These are phyloP conservation scores for Gnaphalium uliginosum DNA, from an alignment of 129 eudicot genomes.

Conservation along the genomic window DNA sequence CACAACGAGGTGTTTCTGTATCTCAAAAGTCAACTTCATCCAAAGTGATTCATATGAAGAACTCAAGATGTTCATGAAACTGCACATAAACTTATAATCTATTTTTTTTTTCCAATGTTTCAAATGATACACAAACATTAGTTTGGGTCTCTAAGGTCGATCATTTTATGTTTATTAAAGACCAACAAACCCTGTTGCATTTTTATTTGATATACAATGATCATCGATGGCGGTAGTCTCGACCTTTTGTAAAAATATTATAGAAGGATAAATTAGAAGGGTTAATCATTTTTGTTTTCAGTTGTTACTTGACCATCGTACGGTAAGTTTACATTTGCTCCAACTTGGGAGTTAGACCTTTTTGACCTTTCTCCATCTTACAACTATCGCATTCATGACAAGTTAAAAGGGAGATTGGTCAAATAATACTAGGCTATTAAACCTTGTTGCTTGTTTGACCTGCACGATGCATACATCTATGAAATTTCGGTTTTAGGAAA, in stretches of 20 bases:
- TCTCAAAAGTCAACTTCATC: background rate
- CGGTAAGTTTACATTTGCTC: background rate
- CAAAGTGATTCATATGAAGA: background rate
- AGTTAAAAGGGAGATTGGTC: background rate
- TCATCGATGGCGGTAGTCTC: too few relatives aligned
- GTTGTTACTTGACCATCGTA: background rate
- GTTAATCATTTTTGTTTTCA: background rate
- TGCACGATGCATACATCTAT: background rate
- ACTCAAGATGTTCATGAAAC: background rate
- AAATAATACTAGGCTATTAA: background rate
- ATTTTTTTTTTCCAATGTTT: background rate
- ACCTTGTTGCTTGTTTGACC: conserved; percentile 10
- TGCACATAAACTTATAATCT: background rate
- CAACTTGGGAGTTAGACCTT: background rate
- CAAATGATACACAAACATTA: background rate
- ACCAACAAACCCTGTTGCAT: background rate
- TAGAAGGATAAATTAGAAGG: background rate
- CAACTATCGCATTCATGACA: background rate
- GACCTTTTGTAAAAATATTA: too few relatives aligned
- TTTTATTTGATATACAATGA: too few relatives aligned
- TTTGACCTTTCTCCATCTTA: too few relatives aligned
- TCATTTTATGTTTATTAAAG: background rate
- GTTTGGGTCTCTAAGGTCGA: background rate
- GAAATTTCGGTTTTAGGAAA: background rate
- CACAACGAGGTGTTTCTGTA: background rate